Evolutionary conservation across 1,284 basidiomycete species (phyloP), one percentile per base, ranked within the genome.

Genomic region (Caloboletus inedulis): DNA sequence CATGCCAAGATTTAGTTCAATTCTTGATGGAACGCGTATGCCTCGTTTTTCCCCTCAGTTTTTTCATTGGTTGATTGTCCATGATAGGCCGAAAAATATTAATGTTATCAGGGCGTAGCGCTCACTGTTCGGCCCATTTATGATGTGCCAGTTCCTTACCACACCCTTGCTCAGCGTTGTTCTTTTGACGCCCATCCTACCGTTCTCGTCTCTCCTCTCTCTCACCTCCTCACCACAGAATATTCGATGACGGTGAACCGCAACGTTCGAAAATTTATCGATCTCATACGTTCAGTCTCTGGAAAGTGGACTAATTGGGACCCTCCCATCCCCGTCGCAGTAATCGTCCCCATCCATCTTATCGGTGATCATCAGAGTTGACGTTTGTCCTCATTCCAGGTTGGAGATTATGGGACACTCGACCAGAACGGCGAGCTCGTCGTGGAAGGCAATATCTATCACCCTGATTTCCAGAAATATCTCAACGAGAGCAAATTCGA

Each of bases 391-490:
- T 23, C 33, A 23, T 13, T 18, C 4, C 39, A 45, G 29, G 49
- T 55, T 6, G 61, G 61, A 3, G 46, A 47, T 21, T 60, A 51
- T 18, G 59, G 61, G 37, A 40, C 4, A 2, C 29, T 60, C n/a
- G 21, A 39, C 7, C 29, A 49, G 3, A 49, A 47, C 3, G 59
- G 59, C 13, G 45, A 58, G 25, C 40, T 60, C 18, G 4, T 4
- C 3, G 25, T 58, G 7, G 31, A 61, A 13, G 58, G 60, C 13
- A 64, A 63, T n/a, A 51, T 62, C 21, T 62, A 64, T 10, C 14
- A 45, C 3, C 10, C 7, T 0, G 9, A 31, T 0, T 61, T 63
- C 18, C 47, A 49, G 14, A 7, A 12, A 21, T 33, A 43, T 13
- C 31, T 56, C n/a, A 7, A 51, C 2, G 33, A 51, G 3, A 13